A percentile compares a stretch with the other conserved stretches of the same genome.
Conservation (phyloP, 148 eudicot species). For the Heliamphora exappendiculata region DNA sequence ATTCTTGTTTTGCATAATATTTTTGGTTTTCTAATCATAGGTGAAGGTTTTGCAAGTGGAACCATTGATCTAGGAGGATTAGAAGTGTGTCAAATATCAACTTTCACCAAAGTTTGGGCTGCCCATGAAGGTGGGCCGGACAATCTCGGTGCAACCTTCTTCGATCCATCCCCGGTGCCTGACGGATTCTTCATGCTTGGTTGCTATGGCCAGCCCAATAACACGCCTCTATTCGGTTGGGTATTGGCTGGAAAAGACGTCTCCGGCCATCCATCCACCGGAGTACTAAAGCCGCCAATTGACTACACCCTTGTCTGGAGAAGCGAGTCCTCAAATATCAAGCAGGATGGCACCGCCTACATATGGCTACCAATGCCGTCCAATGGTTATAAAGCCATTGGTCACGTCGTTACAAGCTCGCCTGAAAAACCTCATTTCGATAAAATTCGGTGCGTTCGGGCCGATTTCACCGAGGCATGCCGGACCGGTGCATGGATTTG, state of each 20-base stretch:
- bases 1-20: not conserved
- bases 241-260: constrained; percentile 35
- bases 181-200: constrained; percentile 40
- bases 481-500: constrained; percentile 25
- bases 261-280: constrained; percentile 15
- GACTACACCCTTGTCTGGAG: constrained; percentile 44
- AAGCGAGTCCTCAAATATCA: constrained; percentile 23
- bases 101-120: constrained; percentile 36
- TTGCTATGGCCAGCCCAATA: constrained; percentile 40
- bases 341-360: constrained; percentile 31
- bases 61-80: constrained; percentile 45
- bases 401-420: constrained; percentile 24
- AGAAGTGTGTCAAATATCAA: constrained; percentile 26
- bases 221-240: constrained; percentile 24
- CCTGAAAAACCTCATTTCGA: constrained; percentile 27
- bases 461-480: constrained; percentile 24
- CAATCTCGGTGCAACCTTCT: constrained; percentile 44
- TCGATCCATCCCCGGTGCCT: constrained; percentile 35
- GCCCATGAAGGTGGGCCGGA: constrained; percentile 38
- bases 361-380: constrained; percentile 37
- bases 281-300: constrained; percentile 20
- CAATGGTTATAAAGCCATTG: constrained; percentile 32
- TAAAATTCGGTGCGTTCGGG: constrained; percentile 30
- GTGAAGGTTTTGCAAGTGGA: constrained; percentile 45
- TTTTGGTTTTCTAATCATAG: constrained; percentile 12